phyloP scores from a whole-genome alignment of 2,329 filamentous ascomycete genomes.

The Neocucurbitaria cava region DNA sequence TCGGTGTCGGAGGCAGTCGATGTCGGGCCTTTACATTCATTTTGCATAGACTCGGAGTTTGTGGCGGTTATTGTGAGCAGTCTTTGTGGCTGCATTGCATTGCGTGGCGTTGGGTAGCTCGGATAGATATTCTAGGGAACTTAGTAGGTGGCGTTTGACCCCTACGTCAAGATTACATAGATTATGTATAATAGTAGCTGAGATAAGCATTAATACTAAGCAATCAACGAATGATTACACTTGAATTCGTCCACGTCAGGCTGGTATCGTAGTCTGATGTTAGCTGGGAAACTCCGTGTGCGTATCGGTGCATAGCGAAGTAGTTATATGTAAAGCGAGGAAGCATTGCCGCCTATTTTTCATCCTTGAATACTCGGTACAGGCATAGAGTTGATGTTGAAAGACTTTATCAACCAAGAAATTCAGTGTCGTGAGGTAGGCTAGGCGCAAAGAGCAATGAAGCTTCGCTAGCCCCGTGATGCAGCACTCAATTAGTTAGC shows the following conservation, averaged over 20 bases:
- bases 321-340: too few relatives aligned
- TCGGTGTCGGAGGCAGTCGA: not conserved
- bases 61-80: conserved; percentile 1
- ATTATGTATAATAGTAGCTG: not conserved
- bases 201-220: not conserved
- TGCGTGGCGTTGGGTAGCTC: conserved; percentile 11
- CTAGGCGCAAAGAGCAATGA: not conserved
- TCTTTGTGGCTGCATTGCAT: conserved; percentile 12
- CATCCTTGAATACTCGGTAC: too few relatives aligned
- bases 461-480: conserved; percentile 19
- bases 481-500: not conserved
- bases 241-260: not conserved
- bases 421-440: not conserved
- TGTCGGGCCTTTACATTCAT: not conserved
- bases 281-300: too few relatives aligned
- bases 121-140: not conserved
- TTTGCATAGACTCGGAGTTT: not conserved
- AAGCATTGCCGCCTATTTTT: too few relatives aligned
- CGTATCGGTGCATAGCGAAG: too few relatives aligned
- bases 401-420: too few relatives aligned
- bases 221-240: not conserved
- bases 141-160: not conserved
- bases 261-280: not conserved
- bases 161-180: not conserved
- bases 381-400: too few relatives aligned